Conservation (phyloP, 2,329 filamentous ascomycete genomes). For the Pyricularia sp. region DNA sequence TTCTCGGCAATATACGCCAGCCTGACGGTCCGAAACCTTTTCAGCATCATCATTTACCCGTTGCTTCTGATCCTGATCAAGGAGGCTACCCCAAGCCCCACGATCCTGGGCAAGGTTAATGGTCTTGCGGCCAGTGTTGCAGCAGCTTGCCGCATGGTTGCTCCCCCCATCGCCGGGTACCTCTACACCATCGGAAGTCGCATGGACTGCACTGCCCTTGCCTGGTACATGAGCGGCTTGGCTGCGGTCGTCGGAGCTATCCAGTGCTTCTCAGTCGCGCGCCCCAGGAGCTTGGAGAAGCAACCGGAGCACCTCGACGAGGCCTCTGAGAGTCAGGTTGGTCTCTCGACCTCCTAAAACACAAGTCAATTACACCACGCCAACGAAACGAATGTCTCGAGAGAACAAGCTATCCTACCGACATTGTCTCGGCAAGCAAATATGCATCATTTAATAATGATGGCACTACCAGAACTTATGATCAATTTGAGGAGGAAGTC, state of each 20-base stretch:
- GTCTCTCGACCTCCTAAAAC: neutral
- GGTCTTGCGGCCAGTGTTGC: slow-evolving; percentile 57
- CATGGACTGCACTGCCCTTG: slow-evolving; percentile 49
- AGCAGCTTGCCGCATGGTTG: slow-evolving; percentile 57
- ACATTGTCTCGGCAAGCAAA: too few species aligned
- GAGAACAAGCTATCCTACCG: neutral
- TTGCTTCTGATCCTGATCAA: slow-evolving; percentile 60
- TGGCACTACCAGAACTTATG: neutral
- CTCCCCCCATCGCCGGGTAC: slow-evolving; percentile 54
- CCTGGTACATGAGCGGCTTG: slow-evolving; percentile 53
- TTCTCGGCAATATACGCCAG: slow-evolving; percentile 50
- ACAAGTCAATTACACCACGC: neutral
- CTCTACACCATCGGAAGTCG: slow-evolving; percentile 52
- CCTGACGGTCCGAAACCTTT: slow-evolving; percentile 47
- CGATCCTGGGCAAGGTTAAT: slow-evolving; percentile 54
- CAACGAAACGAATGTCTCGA: neutral
- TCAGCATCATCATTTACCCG: slow-evolving; percentile 57
- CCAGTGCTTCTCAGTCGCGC: slow-evolving; percentile 48
- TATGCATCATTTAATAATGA: neutral
- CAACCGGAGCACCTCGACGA: neutral
- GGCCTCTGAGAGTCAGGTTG: neutral
- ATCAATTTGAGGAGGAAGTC: neutral
- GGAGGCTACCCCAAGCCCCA: slow-evolving; percentile 48
- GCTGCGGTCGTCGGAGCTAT: slow-evolving; percentile 47
- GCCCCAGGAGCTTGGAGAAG: slow-evolving; percentile 9